These are phyloP conservation scores for Nannochloris sp. DNA, from an alignment of 139 green algal genomes.

Conservation along the genomic window DNA sequence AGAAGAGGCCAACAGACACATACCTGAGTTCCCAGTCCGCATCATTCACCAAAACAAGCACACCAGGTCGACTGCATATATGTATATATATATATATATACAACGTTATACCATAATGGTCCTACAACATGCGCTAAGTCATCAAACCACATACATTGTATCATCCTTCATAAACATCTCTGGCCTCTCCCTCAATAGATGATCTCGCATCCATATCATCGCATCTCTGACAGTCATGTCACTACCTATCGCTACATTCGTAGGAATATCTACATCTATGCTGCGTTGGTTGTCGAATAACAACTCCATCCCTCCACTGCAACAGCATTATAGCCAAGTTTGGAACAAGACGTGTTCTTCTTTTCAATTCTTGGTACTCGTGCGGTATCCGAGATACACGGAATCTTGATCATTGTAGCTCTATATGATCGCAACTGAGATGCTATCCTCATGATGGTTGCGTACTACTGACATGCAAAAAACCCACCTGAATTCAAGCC, in stretches of 20 bases:
- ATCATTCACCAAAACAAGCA: constrained; percentile 92
- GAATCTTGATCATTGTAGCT: too few species aligned
- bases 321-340: background rate
- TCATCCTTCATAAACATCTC: constrained; percentile 84
- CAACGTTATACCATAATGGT: background rate
- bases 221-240: constrained; percentile 46
- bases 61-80: constrained; percentile 66
- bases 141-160: constrained; percentile 49
- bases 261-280: constrained; percentile 42
- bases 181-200: constrained; percentile 65
- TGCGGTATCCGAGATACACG: too few species aligned
- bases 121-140: background rate
- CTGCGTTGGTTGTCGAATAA: constrained; percentile 67
- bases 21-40: constrained; percentile 88
- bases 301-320: constrained; percentile 70
- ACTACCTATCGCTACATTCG: constrained; percentile 1
- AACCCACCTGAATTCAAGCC: constrained; percentile 3
- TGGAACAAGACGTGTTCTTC: background rate
- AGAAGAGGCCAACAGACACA: background rate
- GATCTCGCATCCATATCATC: constrained; percentile 57
- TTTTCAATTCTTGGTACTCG: background rate
- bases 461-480: background rate
- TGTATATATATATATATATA: background rate
- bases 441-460: background rate
- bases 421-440: too few species aligned